These are phyloP conservation scores for Stereocaulon alpinum DNA, from an alignment of 495 filamentous ascomycete species.

Conservation along the genomic window DNA sequence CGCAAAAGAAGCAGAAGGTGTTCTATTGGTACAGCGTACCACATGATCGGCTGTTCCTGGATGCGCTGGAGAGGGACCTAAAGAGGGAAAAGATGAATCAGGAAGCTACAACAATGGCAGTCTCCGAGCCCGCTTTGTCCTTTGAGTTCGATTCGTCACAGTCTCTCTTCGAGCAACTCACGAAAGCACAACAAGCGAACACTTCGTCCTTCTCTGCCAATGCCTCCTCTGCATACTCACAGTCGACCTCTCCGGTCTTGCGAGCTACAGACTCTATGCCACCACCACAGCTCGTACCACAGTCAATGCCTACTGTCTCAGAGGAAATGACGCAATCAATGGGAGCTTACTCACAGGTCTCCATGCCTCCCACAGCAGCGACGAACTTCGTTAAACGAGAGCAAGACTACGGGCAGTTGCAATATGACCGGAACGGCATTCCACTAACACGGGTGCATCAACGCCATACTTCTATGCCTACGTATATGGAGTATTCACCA, in stretches of 20 bases:
- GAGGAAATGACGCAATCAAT: slow-evolving; percentile 65
- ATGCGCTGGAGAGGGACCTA: slow-evolving; percentile 91
- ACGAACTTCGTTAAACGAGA: slow-evolving; percentile 73
- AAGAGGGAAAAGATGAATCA: slow-evolving; percentile 99
- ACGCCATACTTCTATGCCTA: slow-evolving; percentile 92
- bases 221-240: slow-evolving; percentile 64
- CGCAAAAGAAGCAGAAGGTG: slow-evolving; percentile 99
- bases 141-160: slow-evolving; percentile 99
- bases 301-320: slow-evolving; percentile 65
- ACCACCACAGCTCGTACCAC: slow-evolving; percentile 63
- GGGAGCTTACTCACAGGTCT: slow-evolving; percentile 60
- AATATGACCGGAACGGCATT: slow-evolving; percentile 87
- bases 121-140: slow-evolving; percentile 90
- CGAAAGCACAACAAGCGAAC: slow-evolving; percentile 97
- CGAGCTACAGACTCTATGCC: slow-evolving; percentile 83
- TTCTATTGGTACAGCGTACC: slow-evolving; percentile 99
- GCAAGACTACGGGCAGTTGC: slow-evolving; percentile 60
- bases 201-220: slow-evolving; percentile 90
- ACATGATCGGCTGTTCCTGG: slow-evolving; percentile 92
- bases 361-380: slow-evolving; percentile 48
- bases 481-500: slow-evolving; percentile 95
- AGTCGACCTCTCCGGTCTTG: slow-evolving; percentile 76
- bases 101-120: slow-evolving; percentile 91
- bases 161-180: slow-evolving; percentile 98
- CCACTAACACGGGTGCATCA: slow-evolving; percentile 72